phyloP scores from a whole-genome alignment of 495 filamentous ascomycete species.

The Tuber microsphaerosporum region DNA sequence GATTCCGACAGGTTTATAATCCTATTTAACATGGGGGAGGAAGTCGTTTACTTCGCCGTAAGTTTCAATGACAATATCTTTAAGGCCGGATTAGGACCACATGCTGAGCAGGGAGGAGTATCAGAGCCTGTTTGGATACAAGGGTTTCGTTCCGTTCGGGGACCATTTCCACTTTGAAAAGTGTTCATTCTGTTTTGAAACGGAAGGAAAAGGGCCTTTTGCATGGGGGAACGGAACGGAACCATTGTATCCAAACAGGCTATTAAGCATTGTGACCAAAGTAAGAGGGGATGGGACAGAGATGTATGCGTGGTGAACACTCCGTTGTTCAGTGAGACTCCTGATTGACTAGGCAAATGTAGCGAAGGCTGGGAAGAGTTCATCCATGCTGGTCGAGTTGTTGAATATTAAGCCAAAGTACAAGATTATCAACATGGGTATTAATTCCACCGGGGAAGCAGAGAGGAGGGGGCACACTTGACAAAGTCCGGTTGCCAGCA shows the following conservation, averaged over 20 bases:
- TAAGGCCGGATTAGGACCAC: constrained; percentile 42
- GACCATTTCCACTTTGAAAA: too few relatives aligned
- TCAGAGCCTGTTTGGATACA: too few relatives aligned
- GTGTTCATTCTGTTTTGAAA: too few relatives aligned
- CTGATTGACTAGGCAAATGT: neutral
- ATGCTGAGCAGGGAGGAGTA: neutral
- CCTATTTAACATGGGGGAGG: constrained; percentile 40
- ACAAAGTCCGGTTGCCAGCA: neutral
- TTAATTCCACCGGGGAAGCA: neutral
- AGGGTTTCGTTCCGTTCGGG: too few relatives aligned
- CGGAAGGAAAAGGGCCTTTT: too few relatives aligned
- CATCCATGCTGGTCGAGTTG: neutral
- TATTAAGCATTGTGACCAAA: neutral
- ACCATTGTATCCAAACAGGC: too few relatives aligned
- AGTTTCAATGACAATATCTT: constrained; percentile 29
- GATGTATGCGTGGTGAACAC: neutral
- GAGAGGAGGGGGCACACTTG: neutral
- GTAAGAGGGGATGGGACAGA: neutral
- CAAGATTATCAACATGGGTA: neutral
- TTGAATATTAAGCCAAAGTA: neutral
- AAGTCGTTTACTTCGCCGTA: neutral
- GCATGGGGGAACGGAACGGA: too few relatives aligned
- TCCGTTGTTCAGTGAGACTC: neutral
- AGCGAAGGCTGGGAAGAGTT: too few relatives aligned
- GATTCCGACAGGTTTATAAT: constrained; percentile 42